Conservation (phyloP, 306 rosid genomes). For the Pterocarpus macrocarpus region DNA sequence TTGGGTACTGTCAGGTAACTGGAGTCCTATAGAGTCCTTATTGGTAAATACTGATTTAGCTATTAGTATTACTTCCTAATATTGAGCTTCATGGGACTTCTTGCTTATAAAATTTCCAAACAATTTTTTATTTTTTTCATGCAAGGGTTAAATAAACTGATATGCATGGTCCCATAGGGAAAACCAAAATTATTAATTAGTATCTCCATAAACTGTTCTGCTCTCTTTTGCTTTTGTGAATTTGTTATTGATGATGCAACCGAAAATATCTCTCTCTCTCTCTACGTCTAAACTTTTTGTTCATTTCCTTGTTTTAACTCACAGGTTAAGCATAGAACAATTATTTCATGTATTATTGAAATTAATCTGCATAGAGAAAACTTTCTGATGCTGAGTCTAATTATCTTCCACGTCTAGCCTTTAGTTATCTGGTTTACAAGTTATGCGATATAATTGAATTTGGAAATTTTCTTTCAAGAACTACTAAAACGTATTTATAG, state of each 20-base stretch:
- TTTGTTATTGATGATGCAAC: conserved; percentile 12
- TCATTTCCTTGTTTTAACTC: conserved; percentile 24
- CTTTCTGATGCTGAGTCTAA: neutral
- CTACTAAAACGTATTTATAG: conserved; percentile 21
- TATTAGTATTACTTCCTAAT: conserved; percentile 33
- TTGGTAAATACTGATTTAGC: conserved; percentile 34
- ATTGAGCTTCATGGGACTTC: conserved; percentile 32
- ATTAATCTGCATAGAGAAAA: too few species aligned
- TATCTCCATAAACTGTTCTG: conserved; percentile 7
- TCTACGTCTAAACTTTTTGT: neutral
- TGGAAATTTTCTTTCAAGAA: conserved; percentile 23
- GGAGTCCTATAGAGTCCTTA: conserved; percentile 38
- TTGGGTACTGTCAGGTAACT: conserved; percentile 96
- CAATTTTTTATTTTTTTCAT: conserved; percentile 17
- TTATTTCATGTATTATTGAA: neutral
- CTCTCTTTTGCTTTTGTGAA: conserved; percentile 9
- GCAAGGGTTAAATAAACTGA: conserved; percentile 34
- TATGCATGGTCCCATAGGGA: conserved; percentile 32
- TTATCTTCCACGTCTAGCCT: conserved; percentile 14
- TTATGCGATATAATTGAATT: conserved; percentile 23
- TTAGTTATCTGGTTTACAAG: conserved; percentile 3
- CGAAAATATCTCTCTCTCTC: neutral
- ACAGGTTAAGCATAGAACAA: conserved; percentile 18
- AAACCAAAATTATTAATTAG: neutral
- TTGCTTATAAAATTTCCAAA: conserved; percentile 24